A percentile compares a stretch with the other conserved stretches of the same genome.
Conservation (phyloP, 345 rosid species). For the Corymbia maculata region DNA sequence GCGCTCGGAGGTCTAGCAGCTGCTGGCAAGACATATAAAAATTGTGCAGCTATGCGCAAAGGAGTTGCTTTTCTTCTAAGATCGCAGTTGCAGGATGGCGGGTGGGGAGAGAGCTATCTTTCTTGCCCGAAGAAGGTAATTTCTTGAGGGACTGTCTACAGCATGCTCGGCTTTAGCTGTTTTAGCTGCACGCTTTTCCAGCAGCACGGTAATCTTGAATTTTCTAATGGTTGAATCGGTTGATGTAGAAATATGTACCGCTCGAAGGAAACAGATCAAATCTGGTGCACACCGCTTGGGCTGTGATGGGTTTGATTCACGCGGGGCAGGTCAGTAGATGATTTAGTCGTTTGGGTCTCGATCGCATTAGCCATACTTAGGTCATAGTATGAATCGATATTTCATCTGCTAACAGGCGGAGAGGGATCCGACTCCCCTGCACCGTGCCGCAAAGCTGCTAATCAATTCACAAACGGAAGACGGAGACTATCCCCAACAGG, state of each 20-base stretch:
- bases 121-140: conserved; percentile 38
- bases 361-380: background rate
- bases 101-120: conserved; percentile 53
- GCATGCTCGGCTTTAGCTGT: background rate
- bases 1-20: conserved; percentile 35
- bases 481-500: conserved; percentile 65
- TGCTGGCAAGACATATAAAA: conserved; percentile 27
- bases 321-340: conserved; percentile 32
- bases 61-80: conserved; percentile 32
- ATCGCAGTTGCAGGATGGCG: conserved; percentile 23
- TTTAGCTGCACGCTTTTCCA: too few species aligned
- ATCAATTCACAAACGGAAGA: conserved; percentile 57
- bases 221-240: background rate
- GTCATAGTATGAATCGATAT: too few species aligned
- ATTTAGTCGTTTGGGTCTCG: background rate
- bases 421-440: conserved; percentile 54
- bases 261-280: conserved; percentile 34
- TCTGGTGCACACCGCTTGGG: conserved; percentile 44
- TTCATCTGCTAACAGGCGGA: conserved; percentile 17
- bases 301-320: conserved; percentile 34
- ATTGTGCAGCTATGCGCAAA: conserved; percentile 16
- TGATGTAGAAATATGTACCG: conserved; percentile 21
- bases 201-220: too few species aligned
- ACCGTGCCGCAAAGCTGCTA: conserved; percentile 50
- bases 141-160: background rate